Percentiles rank a stretch among this genome's conserved stretches.
phyloP scores from a whole-genome alignment of 83 land plant genomes.

The Picea mariana region DNA sequence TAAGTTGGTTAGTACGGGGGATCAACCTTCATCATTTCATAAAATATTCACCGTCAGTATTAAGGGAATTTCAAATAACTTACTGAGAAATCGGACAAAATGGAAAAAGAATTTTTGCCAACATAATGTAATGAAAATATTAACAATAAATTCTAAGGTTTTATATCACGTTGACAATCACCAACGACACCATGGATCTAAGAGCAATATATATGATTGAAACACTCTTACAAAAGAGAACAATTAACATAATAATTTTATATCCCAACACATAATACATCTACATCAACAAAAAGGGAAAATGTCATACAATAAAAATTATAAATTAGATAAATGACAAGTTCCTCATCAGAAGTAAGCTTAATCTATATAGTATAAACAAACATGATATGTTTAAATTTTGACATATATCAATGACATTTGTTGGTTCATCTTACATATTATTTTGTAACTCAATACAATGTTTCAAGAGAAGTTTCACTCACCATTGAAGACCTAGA shows the following conservation, averaged over 20 bases:
- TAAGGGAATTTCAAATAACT: neutral
- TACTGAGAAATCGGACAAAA: neutral
- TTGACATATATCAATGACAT: too few species aligned
- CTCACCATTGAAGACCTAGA: too few species aligned
- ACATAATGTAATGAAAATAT: constrained; percentile 9
- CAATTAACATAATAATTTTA: neutral
- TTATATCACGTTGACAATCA: constrained; percentile 79
- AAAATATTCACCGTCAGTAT: neutral
- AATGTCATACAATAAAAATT: neutral
- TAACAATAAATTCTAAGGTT: constrained; percentile 78
- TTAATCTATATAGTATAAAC: too few species aligned
- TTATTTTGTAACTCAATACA: too few species aligned
- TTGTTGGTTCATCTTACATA: too few species aligned
- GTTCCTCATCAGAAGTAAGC: too few species aligned
- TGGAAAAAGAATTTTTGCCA: neutral
- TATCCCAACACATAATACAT: neutral
- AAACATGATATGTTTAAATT: too few species aligned
- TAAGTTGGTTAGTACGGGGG: constrained; percentile 65
- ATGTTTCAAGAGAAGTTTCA: too few species aligned
- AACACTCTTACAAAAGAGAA: neutral
- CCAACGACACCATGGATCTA: constrained; percentile 66
- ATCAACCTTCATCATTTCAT: constrained; percentile 48
- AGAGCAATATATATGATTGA: constrained; percentile 58
- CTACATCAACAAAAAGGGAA: too few species aligned
- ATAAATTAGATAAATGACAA: too few species aligned